Evolutionary conservation across 2,329 filamentous ascomycete species (phyloP).

Genomic region (Zasmidium angulare): DNA sequence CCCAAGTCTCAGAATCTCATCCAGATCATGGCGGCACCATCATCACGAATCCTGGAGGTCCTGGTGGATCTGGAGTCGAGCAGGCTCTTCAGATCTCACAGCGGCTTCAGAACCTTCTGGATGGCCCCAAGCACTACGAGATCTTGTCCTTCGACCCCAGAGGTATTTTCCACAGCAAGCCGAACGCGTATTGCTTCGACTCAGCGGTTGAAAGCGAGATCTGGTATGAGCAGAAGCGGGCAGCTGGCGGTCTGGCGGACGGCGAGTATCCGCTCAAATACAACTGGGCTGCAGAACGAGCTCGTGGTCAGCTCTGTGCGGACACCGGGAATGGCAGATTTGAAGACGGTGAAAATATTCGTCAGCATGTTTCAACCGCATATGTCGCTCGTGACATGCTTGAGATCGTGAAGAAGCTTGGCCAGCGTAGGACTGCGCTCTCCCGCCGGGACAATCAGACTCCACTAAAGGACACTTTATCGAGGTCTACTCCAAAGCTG

Average conservation of each 20-base stretch:
- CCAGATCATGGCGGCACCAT: slow-evolving; percentile 41
- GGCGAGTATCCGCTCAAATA: slow-evolving; percentile 29
- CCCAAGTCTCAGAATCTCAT: slow-evolving; percentile 41
- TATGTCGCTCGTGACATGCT: slow-evolving; percentile 10
- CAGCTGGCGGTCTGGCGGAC: slow-evolving; percentile 15
- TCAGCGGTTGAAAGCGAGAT: slow-evolving; percentile 29
- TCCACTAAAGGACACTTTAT: neutral
- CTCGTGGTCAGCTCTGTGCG: slow-evolving; percentile 30
- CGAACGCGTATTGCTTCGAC: slow-evolving; percentile 37
- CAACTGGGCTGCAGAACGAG: slow-evolving; percentile 38
- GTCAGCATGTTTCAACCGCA: slow-evolving; percentile 34
- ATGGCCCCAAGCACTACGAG: slow-evolving; percentile 39
- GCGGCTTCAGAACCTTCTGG: slow-evolving; percentile 15
- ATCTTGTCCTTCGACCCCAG: slow-evolving; percentile 48
- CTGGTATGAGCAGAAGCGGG: slow-evolving; percentile 31
- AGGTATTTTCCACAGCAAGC: slow-evolving; percentile 40
- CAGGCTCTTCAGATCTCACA: slow-evolving; percentile 19
- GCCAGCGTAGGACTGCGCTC: neutral
- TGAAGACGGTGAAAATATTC: slow-evolving; percentile 18
- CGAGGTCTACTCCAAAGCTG: slow-evolving; percentile 9
- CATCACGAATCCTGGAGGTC: slow-evolving; percentile 43
- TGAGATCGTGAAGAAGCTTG: slow-evolving; percentile 9
- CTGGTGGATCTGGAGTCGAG: slow-evolving; percentile 39
- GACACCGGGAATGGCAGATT: slow-evolving; percentile 36
- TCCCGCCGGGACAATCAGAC: slow-evolving; percentile 21